phyloP scores from a whole-genome alignment of 2,329 filamentous ascomycete species.

The Neopestalotiopsis clavispora region DNA sequence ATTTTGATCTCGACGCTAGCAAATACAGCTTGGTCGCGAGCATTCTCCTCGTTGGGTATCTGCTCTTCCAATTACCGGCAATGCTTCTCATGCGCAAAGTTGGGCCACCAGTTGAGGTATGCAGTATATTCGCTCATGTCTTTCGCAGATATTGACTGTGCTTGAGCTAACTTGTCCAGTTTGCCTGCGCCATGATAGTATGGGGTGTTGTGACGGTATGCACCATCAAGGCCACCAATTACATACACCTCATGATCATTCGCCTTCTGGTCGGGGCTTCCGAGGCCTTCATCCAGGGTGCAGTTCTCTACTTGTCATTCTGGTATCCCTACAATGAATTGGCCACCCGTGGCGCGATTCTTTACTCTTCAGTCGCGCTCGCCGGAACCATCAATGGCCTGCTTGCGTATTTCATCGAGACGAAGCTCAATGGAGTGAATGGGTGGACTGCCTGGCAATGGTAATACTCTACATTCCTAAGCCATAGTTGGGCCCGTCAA shows the following conservation, averaged over 20 bases:
- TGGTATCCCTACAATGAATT: conserved; percentile 32
- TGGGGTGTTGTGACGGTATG: conserved; percentile 30
- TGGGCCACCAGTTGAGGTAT: conserved; percentile 27
- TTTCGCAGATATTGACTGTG: background rate
- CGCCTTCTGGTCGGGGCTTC: conserved; percentile 28
- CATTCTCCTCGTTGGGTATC: conserved; percentile 25
- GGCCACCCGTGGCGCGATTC: conserved; percentile 29
- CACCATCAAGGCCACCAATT: conserved; percentile 24
- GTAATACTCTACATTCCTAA: background rate
- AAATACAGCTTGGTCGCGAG: conserved; percentile 28
- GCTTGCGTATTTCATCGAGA: conserved; percentile 28
- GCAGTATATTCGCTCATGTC: background rate
- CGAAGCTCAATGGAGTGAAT: conserved; percentile 26
- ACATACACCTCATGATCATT: conserved; percentile 23
- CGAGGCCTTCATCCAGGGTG: conserved; percentile 30
- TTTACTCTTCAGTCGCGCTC: conserved; percentile 27
- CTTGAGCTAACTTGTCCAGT: conserved; percentile 16
- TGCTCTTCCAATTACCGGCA: conserved; percentile 30
- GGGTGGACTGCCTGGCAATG: conserved; percentile 31
- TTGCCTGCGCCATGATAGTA: conserved; percentile 21
- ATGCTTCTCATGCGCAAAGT: conserved; percentile 30
- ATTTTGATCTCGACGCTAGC: conserved; percentile 23
- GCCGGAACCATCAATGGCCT: conserved; percentile 32
- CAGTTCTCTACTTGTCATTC: conserved; percentile 32
- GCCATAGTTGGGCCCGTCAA: too few relatives aligned